Evolutionary conservation across 129 eudicot species (phyloP), one percentile per base, ranked within the genome.

Genomic region (Helichrysum umbraculigerum): DNA sequence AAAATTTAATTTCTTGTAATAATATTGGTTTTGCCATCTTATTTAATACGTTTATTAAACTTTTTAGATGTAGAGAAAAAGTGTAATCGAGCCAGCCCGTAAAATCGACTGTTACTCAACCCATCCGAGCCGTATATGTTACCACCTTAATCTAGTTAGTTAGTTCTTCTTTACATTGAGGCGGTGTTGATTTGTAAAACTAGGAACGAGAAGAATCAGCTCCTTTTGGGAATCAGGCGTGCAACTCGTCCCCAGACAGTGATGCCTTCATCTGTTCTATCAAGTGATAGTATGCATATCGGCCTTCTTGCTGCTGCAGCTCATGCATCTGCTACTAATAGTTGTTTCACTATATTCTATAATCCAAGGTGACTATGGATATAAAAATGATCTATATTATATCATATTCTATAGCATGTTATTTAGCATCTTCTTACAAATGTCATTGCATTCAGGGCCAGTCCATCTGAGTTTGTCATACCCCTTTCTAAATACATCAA

Each of bases 231-330:
- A 75, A 94, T 94, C 68, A 87, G 98, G 9, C 96, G 96, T 66
- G 97, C 98, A 12, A 85, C 82, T 71, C 88, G 98, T 39, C 96
- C 98, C 7, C 98, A 94, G 77, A 94, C 96, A 7, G 96, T 91
- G 82, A 91, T 94, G 98, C 98, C 98, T 63, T 94, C 98, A 71
- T 94, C 98, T 34, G 98, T 94, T 84, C 82, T 94, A n/a, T 91
- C 98, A 54, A 91, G 98, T 81, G 98, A 94, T 78, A 94, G 98
- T 77, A 94, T 94, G 98, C 98, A 94, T 85, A 94, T 94, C 52
- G 98, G 97, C 68, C 88, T 94, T 21, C 98, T 94, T 35, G 98
- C 98, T 28, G 98, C 98, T 74, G 98, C 98, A 28, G 97, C 98
- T 77, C 98, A 94, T 85, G 98, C 98, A 74, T 85, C 97, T 81